Evolutionary conservation across 805 yeast genomes (phyloP), one percentile per base, ranked within the genome.

Genomic region (Vanderwaltozyma polyspora): DNA sequence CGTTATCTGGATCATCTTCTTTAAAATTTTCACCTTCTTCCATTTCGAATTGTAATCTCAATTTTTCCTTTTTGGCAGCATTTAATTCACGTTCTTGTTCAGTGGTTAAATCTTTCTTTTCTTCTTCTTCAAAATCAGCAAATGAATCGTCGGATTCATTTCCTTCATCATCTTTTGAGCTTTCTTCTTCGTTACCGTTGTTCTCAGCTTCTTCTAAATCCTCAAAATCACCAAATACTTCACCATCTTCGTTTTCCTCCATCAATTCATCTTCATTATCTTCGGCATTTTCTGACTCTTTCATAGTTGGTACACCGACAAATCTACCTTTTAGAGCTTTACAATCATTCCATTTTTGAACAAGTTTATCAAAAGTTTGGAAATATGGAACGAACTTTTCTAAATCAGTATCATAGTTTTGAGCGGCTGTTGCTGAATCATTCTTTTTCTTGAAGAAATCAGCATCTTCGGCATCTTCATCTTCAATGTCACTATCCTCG

Each of bases 61-160:
- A 67, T 49, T 82, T 78, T 43, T 87, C 96, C 51, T 91, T 93
- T 65, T 82, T 86, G 41, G 79, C 75, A 2, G 96, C 94, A 51
- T 87, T 87, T 35, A 74, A 61, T 34, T 73, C 76, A 55, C 97
- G 75, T 55, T 76, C 79, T 51, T 82, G 77, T 38, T 79, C 93
- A 24, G 79, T 62, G 1, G 89, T 63, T 30, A 74, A 44, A 7
- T 63, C 64, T 19, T 55, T 49, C 25, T 56, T 57, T 24, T 55
- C 64, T 33, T 53, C 62, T 29, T 54, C 68, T 4, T 64, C 70
- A 21, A 64, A 65, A 25, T 62, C 62, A 7, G 61, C 50, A 37
- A 58, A 58, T 2, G 61, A 56, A n/a, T 50, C 55, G 22, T 57
- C 67, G n/a, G 59, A 62, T 6, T 53, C 63, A 3, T 45, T 59